Evolutionary conservation across 108 stramenopile genomes (phyloP).

Genomic region (Cyclostephanos tholiformis): DNA sequence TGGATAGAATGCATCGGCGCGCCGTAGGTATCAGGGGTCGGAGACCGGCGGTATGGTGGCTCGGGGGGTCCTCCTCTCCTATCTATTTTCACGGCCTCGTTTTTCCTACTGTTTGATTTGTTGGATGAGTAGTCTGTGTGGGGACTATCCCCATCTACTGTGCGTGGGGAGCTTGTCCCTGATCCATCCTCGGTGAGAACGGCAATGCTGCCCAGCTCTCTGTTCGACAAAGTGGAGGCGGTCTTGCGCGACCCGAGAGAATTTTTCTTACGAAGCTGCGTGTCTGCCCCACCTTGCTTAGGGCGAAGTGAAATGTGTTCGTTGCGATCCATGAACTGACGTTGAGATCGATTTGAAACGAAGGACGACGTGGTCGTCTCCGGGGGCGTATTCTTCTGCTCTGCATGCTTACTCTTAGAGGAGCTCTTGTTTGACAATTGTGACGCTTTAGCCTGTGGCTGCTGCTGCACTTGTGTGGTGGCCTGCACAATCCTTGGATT

Average conservation of each 20-base stretch:
- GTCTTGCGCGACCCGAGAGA: not conserved
- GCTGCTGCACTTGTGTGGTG: not conserved
- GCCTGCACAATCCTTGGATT: not conserved
- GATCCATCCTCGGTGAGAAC: not conserved
- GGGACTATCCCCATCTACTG: slow-evolving; percentile 8
- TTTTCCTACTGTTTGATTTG: not conserved
- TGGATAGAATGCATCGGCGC: slow-evolving; percentile 20
- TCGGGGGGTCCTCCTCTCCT: slow-evolving; percentile 10
- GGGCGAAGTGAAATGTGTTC: not conserved
- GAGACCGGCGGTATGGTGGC: slow-evolving; percentile 26
- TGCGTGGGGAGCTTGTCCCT: slow-evolving; percentile 27
- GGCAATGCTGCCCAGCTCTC: not conserved
- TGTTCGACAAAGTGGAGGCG: not conserved
- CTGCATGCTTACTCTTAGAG: not conserved
- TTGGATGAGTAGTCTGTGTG: not conserved
- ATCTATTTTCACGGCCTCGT: not conserved
- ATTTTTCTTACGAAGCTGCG: not conserved
- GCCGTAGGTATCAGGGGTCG: not conserved
- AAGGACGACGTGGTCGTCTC: too few species aligned
- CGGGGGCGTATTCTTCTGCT: not conserved
- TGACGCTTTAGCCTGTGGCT: not conserved
- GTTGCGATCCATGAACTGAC: not conserved
- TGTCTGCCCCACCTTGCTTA: not conserved
- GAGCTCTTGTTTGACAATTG: not conserved
- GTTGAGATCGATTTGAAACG: not conserved